Percentiles rank a stretch among this genome's conserved stretches.
Evolutionary conservation across 768 basidiomycete species (phyloP).

Genomic region (Lactarius hatsudake): DNA sequence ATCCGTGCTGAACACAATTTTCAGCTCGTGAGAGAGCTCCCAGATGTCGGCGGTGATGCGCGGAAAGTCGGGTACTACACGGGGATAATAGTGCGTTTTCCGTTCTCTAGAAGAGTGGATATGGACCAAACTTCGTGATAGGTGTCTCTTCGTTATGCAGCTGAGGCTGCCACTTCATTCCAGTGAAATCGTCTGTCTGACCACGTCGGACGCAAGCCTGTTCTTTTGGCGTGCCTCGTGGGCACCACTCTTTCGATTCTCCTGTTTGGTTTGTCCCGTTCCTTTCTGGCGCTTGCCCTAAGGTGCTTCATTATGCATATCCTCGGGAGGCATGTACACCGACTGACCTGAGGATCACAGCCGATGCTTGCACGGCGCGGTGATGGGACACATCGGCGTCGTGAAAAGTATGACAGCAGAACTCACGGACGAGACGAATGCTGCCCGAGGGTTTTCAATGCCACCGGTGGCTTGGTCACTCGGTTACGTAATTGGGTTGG

Average conservation of each 20-base stretch:
- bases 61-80: not conserved
- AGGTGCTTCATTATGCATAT: not conserved
- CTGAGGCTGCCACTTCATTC: not conserved
- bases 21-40: too few relatives aligned
- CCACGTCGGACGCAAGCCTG: not conserved
- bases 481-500: conserved; percentile 14
- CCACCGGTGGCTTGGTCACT: not conserved
- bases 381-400: not conserved
- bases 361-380: not conserved
- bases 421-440: not conserved
- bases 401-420: not conserved
- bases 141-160: not conserved
- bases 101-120: not conserved
- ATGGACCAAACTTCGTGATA: not conserved
- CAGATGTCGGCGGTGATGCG: too few relatives aligned
- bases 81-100: not conserved
- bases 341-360: not conserved
- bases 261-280: not conserved
- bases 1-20: not conserved
- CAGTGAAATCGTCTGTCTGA: not conserved
- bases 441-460: not conserved
- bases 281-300: not conserved
- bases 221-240: not conserved
- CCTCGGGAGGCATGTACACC: not conserved
- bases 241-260: not conserved